Evolutionary conservation across 768 basidiomycete species (phyloP).

Genomic region (Coprinopsis marcescibilis): DNA sequence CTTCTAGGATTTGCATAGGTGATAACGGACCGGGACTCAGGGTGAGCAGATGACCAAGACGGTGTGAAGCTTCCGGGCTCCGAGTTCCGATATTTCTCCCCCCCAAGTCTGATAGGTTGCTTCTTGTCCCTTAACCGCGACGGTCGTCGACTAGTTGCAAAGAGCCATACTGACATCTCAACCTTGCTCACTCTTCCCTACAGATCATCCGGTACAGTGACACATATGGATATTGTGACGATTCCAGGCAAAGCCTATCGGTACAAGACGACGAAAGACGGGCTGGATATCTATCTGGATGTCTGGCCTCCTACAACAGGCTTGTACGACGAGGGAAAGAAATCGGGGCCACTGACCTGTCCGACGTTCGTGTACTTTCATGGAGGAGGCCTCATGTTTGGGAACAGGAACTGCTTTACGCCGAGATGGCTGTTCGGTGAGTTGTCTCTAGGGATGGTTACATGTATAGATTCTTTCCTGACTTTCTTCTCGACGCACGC

Average conservation of each 20-base stretch:
- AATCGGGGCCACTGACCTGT: constrained; percentile 3
- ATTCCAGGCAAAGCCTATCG: background rate
- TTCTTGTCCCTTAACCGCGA: too few relatives aligned
- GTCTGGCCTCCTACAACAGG: background rate
- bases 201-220: background rate
- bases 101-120: too few relatives aligned
- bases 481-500: too few relatives aligned
- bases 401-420: constrained; percentile 55
- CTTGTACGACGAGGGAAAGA: background rate
- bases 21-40: too few relatives aligned
- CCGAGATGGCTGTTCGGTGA: constrained; percentile 59
- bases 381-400: constrained; percentile 56
- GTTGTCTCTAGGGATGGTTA: constrained; percentile 7
- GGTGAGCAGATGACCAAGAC: too few relatives aligned
- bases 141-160: background rate
- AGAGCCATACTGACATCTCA: background rate
- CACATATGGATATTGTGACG: background rate
- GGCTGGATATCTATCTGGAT: constrained; percentile 9
- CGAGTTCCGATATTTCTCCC: too few relatives aligned
- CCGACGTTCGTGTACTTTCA: constrained; percentile 41
- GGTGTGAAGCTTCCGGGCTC: too few relatives aligned
- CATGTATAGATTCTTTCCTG: background rate
- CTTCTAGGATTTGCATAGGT: too few relatives aligned
- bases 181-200: background rate
- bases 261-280: constrained; percentile 6